Evolutionary conservation across 2,329 filamentous ascomycete genomes (phyloP), one percentile per base, ranked within the genome.

Genomic region (Diaporthe vexans): DNA sequence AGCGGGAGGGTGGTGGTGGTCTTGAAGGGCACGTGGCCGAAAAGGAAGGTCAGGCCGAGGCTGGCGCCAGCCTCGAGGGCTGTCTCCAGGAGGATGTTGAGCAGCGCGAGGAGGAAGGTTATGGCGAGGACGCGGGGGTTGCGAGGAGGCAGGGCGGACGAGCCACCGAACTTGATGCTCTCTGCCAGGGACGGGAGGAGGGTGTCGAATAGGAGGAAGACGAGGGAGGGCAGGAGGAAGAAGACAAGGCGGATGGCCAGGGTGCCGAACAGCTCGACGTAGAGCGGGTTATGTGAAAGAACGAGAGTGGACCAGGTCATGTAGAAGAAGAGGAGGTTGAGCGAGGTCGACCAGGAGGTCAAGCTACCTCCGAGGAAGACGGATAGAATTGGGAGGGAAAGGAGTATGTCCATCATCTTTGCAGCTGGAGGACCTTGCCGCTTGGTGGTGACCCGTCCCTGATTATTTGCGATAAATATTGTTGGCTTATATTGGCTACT

Each of bases 271-370:
- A 97, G 81, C 81, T 97, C 94, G 73, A 98, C 90, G 74, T 91
- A 89, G 21, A 97, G 86, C 0, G 94, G 91, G 0, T 92, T 88
- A 79, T 97, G 93, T 9, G 93, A 93, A 4, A 96, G 86, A 52
- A 97, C 91, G 43, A 98, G 88, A 0, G 94, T 96, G 8, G 91
- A 91, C 95, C 95, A 98, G 78, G 94, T 96, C 85, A 97, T 90
- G 82, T 95, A 96, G 83, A 98, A 97, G 86, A 97, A 95, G 76
- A 97, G 85, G 33, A 97, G 85, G 82, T 97, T 98, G 76, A 97
- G 86, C 1, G 92, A 95, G 1, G 95, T 96, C 19, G 88, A 92
- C 85, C 93, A 95, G 9, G 93, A 93, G 9, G 90, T 89, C 74
- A 91, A 81, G 61, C 88, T 86, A 2, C 91, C 89, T 26, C 90